These are phyloP conservation scores for Eutrema heterophyllum DNA, from an alignment of 345 rosid species.

Conservation along the genomic window DNA sequence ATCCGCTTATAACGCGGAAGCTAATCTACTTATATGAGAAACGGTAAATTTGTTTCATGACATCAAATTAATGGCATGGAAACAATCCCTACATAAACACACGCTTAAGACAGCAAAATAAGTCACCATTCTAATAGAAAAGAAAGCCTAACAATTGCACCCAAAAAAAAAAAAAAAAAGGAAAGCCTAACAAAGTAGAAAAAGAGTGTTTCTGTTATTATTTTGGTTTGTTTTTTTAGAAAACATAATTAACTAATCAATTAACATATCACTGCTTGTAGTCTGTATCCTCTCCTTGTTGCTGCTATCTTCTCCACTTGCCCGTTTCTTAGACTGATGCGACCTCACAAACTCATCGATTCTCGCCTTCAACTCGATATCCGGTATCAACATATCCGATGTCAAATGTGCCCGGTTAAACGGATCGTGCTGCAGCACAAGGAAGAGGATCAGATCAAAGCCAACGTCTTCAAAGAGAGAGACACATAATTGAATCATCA, in stretches of 20 bases:
- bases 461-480: neutral
- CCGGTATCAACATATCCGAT: constrained; percentile 77
- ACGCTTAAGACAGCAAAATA: neutral
- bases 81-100: neutral
- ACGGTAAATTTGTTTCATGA: neutral
- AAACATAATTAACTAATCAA: constrained; percentile 56
- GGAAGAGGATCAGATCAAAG: constrained; percentile 14
- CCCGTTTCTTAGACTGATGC: constrained; percentile 52
- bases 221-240: neutral
- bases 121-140: neutral
- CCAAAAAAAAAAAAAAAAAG: too few species aligned
- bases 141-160: constrained; percentile 5
- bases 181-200: constrained; percentile 3
- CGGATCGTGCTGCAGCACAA: constrained; percentile 77
- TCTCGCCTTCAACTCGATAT: constrained; percentile 67
- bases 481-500: neutral
- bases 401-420: constrained; percentile 93
- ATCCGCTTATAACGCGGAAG: too few species aligned
- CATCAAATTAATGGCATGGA: constrained; percentile 1
- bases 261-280: constrained; percentile 64
- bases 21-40: too few species aligned
- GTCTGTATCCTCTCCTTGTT: constrained; percentile 48
- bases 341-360: constrained; percentile 75
- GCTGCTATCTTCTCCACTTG: constrained; percentile 52
- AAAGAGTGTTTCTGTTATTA: neutral